Evolutionary conservation across 1,139 yeast genomes (phyloP), one percentile per base, ranked within the genome.

Genomic region (Meyerozyma smithsonii): DNA sequence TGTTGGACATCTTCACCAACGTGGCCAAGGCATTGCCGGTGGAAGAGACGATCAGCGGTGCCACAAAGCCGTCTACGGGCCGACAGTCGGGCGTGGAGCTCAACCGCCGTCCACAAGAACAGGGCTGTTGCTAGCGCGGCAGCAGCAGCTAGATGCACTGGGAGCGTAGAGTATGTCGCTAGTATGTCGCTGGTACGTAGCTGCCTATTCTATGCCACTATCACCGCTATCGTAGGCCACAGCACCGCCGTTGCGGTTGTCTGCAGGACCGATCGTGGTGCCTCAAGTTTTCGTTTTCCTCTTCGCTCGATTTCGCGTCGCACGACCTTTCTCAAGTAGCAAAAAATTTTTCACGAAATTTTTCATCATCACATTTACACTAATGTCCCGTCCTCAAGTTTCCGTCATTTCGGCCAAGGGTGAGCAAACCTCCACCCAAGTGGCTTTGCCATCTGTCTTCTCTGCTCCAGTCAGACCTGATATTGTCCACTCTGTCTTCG

Each of bases 401-500:
- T 80, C 97, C 64, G 97, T 92, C 64, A 79, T 85, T 75, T 77
- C 95, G 70, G 74, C 83, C 66, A 66, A 81, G 70, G 97, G 97
- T 72, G 87, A 84, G 73, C 80, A 86, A 67, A 74, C 95, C 69
- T 74, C 86, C 60, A 64, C 88, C 62, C 81, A 90, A 63, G 77
- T 90, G 60, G 89, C 96, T 62, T 81, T 92, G 67, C 98, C 99
- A 78, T 95, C 96, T 66, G 97, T 92, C 67, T 92, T 92, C 86
- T 74, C 89, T 74, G 97, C 98, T 67, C 99, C 99, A 74, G 94
- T 92, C 81, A 92, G 99, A 82, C 94, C 97, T 69, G 99, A 92
- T 73, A 79, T 92, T 66, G 97, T 92, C 69, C 98, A 90, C 90
- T 77, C 96, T 69, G 98, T 92, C 61, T 92, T 89, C 83, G 88